Evolutionary conservation across 352 stramenopile species (phyloP), one percentile per base, ranked within the genome.

Genomic region (Peronospora destructor): DNA sequence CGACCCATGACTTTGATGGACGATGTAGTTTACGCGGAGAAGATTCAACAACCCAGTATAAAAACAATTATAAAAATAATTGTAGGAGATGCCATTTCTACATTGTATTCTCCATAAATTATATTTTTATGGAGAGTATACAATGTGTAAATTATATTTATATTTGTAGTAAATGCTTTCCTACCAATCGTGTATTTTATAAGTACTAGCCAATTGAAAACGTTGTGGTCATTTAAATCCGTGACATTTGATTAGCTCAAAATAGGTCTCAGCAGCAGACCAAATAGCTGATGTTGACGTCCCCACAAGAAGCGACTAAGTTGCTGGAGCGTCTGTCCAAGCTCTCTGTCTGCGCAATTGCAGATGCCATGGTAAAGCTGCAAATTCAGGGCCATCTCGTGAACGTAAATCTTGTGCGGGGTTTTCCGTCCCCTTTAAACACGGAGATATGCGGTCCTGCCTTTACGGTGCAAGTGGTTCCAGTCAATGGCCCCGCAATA

Each of bases 351-450:
- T 92, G 81, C 49, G 73, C 72, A 21, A 89, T 92, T 34, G 81
- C 76, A 13, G 81, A 92, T 51, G 76, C 81, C 23, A 73, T 92
- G 64, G 76, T 64, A 21, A 68, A 83, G 45, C 67, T 89, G 56
- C 77, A 85, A 58, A 84, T 92, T 42, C 76, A 85, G 45, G 71
- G 76, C 28, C 81, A 92, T 51, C 64, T 92, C 26, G 68, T 89
- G 23, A 76, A 90, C 50, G 73, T 90, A 34, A 68, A 78, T 37
- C 73, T 86, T 13, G 73, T 88, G 35, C 74, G 71, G 10, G 73
- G 77, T 9, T 87, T 76, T 42, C 55, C 71, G 25, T 65, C 68
- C 28, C 73, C 80, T 12, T 49, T 88, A 19, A 42, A 61, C 1
- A 68, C 84, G 43, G 84, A 86, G 53, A 88, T 91, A 51, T 91